Evolutionary conservation across 2,329 filamentous ascomycete genomes (phyloP), one percentile per base, ranked within the genome.

Genomic region (Fonsecaea pedrosoi): DNA sequence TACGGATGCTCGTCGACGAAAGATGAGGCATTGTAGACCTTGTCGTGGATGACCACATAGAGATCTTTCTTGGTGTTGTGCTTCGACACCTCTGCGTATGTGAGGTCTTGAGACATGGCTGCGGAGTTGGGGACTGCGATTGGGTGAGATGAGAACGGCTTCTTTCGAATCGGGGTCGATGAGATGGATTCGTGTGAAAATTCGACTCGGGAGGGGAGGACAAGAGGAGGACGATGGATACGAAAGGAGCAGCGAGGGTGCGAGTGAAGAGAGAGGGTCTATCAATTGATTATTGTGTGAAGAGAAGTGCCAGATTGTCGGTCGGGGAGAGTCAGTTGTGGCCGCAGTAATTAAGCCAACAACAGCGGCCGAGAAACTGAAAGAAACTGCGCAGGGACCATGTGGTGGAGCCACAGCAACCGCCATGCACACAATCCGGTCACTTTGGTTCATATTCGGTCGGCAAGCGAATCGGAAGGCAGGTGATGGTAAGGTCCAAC

Each of bases 1-100:
- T 88, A 90, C 88, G 95, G 95, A 81, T 99, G 95, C 89, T 99
- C 95, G 79, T 98, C 94, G 74, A 98, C 85, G 82, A 99, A 99
- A 81, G 89, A 90, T 76, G 89, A 87, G 78, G 85, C 82, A 81
- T 98, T 88, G 87, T 98, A 99, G 83, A 99, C 89, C 85, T 97
- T 97, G 82, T 97, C 94, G 84, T 98, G 92, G 75, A 99, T 88
- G 71, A 97, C 90, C 76, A 97, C 79, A 84, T 86, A 97, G 72
- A 97, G 84, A 80, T 98, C 93, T 86, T 85, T 97, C 89, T 97
- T 97, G 82, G 87, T 89, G 84, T 90, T 92, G 87, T 96, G 92
- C 82, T 88, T 87, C 70, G 90, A 85, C 81, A 96, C 87, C 81
- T 97, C 92, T 77, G 90, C 84, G 82, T 89, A 92, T 75, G 91